Conservation (phyloP, 148 eudicot genomes). For the Drosera capensis region DNA sequence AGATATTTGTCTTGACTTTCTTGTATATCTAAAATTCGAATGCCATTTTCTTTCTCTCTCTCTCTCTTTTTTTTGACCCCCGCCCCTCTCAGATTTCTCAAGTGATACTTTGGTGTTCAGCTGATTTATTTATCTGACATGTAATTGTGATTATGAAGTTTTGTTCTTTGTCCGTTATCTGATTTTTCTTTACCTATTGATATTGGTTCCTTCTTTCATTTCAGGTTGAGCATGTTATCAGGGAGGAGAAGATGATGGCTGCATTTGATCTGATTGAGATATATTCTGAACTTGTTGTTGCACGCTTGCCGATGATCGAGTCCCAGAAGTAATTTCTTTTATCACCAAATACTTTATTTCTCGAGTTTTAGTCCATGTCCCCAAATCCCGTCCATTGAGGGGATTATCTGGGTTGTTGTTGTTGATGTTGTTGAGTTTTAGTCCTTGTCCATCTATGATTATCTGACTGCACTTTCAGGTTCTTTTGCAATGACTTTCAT, state of each 20-base stretch:
- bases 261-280: slow-evolving; percentile 80
- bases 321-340: slow-evolving; percentile 60
- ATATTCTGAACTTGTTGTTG: slow-evolving; percentile 78
- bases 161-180: not conserved
- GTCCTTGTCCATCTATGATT: too few relatives aligned
- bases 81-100: too few relatives aligned
- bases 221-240: slow-evolving; percentile 92
- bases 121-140: not conserved
- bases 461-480: too few relatives aligned
- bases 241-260: slow-evolving; percentile 84
- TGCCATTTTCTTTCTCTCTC: too few relatives aligned
- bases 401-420: not conserved
- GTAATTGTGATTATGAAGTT: not conserved
- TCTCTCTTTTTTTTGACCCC: too few relatives aligned
- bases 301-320: slow-evolving; percentile 85
- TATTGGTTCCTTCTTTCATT: slow-evolving; percentile 3
- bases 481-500: too few relatives aligned
- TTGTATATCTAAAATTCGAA: too few relatives aligned
- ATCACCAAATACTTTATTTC: not conserved
- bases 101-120: too few relatives aligned
- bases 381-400: not conserved
- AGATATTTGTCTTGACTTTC: too few relatives aligned
- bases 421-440: too few relatives aligned
- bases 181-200: not conserved
- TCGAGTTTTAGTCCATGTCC: not conserved